Percentiles rank a stretch among this genome's conserved stretches.
Evolutionary conservation across 352 stramenopile genomes (phyloP).

Genomic region (Pythium phragmiticola): DNA sequence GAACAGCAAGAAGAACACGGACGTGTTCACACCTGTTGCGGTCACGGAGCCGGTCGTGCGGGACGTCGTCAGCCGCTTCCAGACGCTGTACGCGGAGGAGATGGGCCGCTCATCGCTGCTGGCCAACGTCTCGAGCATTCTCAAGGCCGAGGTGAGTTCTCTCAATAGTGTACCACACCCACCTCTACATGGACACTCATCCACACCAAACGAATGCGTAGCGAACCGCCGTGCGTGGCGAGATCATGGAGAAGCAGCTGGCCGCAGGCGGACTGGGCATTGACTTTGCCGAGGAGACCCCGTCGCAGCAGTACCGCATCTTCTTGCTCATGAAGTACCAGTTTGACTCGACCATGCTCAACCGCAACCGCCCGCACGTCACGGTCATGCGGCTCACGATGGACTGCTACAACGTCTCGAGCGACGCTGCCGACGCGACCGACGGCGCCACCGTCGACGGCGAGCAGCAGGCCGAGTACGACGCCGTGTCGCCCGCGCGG

Average conservation of each 20-base stretch:
- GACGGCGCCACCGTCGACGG: not conserved
- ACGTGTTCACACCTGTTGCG: conserved; percentile 27
- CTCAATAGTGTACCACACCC: not conserved
- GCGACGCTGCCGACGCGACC: conserved; percentile 1
- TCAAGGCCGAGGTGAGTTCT: conserved; percentile 45
- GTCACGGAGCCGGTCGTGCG: conserved; percentile 30
- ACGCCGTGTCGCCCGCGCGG: not conserved
- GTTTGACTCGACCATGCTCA: conserved; percentile 57
- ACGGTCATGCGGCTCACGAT: conserved; percentile 53
- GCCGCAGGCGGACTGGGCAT: conserved; percentile 31
- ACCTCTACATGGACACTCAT: not conserved
- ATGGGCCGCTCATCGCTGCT: conserved; percentile 41
- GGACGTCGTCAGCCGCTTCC: conserved; percentile 46
- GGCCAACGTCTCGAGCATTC: conserved; percentile 41
- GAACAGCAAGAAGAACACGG: not conserved
- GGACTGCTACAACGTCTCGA: conserved; percentile 50
- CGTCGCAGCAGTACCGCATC: conserved; percentile 46
- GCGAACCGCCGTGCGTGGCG: conserved; percentile 36
- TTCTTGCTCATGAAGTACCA: conserved; percentile 58
- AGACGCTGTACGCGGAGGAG: conserved; percentile 51
- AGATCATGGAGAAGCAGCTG: conserved; percentile 46
- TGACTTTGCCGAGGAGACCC: conserved; percentile 38
- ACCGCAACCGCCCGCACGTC: conserved; percentile 52
- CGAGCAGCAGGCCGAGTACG: conserved; percentile 11
- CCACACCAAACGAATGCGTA: not conserved